Base-by-base conservation (phyloP, 805 yeast species). In the Wickerhamomyces hampshirensis region DNA sequence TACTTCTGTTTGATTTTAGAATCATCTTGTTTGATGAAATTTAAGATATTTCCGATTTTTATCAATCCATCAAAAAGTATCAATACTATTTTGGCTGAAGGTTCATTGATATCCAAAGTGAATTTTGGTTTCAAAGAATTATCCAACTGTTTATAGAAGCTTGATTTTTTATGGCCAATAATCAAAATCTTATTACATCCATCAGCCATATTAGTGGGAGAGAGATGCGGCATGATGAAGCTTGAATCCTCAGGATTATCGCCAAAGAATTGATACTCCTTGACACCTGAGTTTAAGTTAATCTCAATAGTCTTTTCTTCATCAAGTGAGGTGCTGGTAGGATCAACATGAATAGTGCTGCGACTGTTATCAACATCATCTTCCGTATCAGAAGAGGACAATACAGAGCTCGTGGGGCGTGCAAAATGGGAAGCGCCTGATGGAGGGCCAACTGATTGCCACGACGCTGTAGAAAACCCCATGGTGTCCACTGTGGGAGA, bases 41-140 rank as follows among this genome's bases (percentile, higher is more conserved):
- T 50, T 34, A 54, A 39, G 10, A 54, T 47, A 30, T 54, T 54
- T 2, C 59, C 59, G 35, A 54, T 51, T 40, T 54, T 54, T 16
- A 44, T 34, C 24, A 54, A 37, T 4, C 59, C 59, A 37, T 54
- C 56, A 43, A 54, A 54, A 10, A 54, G 41, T 4, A 54, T 39
- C 18, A 54, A 31, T 10, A 54, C 39, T 11, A 21, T 11, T 5
- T 51, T 26, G 12, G 36, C 43, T 30, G 42, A 48, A 11, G 49
- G 35, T 0, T 41, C 46, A 5, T 39, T 27, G 19, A 34, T 16
- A 30, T 50, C 35, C 30, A 53, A 31, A 7, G 59, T 51, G 33
- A 54, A 51, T 26, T 34, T 42, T 3, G 17, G 7, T 18, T 45
- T 44, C 5, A 47, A n/a, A 4, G 31, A 16, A 6, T 30, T n/a